phyloP scores from a whole-genome alignment of 495 filamentous ascomycete species.

The Aspergillus saccharolyticus region DNA sequence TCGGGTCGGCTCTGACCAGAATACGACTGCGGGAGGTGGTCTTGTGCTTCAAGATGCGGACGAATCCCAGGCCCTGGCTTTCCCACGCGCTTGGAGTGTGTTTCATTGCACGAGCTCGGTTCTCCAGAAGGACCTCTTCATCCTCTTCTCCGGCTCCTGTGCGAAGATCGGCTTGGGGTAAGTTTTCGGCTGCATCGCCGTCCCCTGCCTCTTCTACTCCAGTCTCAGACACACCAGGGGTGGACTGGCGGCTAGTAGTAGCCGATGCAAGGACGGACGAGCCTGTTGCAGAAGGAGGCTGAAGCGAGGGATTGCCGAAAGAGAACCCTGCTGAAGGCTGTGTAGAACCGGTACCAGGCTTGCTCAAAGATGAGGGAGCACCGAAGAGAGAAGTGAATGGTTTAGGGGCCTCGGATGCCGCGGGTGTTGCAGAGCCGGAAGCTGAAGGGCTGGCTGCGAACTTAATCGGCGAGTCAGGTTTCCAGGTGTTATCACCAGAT shows the following conservation, averaged over 20 bases:
- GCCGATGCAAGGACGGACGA: conserved; percentile 33
- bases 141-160: conserved; percentile 66
- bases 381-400: conserved; percentile 45
- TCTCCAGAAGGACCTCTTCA: conserved; percentile 58
- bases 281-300: conserved; percentile 27
- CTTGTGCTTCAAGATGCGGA: conserved; percentile 65
- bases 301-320: conserved; percentile 34
- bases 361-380: conserved; percentile 23
- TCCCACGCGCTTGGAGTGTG: conserved; percentile 45
- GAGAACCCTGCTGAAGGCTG: conserved; percentile 31
- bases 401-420: conserved; percentile 27
- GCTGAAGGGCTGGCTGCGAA: conserved; percentile 28
- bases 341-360: conserved; percentile 20
- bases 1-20: conserved; percentile 62
- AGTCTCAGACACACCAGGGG: conserved; percentile 51
- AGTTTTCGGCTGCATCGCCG: conserved; percentile 50
- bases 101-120: conserved; percentile 58
- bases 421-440: conserved; percentile 26
- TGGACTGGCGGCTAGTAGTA: conserved; percentile 24
- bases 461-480: conserved; percentile 44
- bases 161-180: conserved; percentile 52
- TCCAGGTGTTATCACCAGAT: conserved; percentile 49
- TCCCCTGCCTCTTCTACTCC: conserved; percentile 54
- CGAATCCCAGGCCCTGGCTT: conserved; percentile 56
- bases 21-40: conserved; percentile 57